Base-by-base conservation (phyloP, 805 yeast species). In the Zygosaccharomyces siamensis region DNA sequence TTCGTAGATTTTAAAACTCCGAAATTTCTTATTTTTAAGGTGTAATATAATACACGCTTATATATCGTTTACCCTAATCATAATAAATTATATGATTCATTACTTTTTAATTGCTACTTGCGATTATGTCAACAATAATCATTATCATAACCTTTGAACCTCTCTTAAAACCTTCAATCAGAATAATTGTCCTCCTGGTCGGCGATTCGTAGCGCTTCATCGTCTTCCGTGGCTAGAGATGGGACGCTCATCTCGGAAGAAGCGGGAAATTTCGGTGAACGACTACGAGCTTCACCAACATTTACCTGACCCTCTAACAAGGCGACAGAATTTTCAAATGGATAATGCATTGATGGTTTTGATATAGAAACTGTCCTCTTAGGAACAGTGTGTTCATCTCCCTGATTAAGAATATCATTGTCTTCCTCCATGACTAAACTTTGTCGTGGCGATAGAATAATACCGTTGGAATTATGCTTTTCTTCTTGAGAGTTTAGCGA, bases 161-260 rank as follows among this genome's bases (percentile, higher is more conserved):
- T 6, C 33, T 7, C n/a, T 7, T 24, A 28, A 30, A 26, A 7
- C 8, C n/a, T 7, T 41, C 27, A 50, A 14, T 43, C 53, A 18
- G 53, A 47, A 6, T 45, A 51, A 43, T 60, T 60, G 41, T 61
- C 64, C 46, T 61, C 65, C 6, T 53, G 51, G 43, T 62, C 67
- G 5, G 66, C 64, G n/a, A 52, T 50, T n/a, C 51, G 55, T 3
- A 51, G 45, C 1, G 52, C 54, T 14, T 48, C 58, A 20, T 58
- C 58, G 21, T 58, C 61, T 8, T 55, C 62, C 2, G 49, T 39
- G 7, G 36, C 48, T n/a, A 39, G 32, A 21, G 52, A 30, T n/a
- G 53, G 48, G 11, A 54, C 52, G 23, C 56, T 55, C 8, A 55
- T 42, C 26, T 50, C 54, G n/a, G 44, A 46, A 2, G 40, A 49